phyloP scores from a whole-genome alignment of 2,329 filamentous ascomycete species.

The Botrytis galanthina region DNA sequence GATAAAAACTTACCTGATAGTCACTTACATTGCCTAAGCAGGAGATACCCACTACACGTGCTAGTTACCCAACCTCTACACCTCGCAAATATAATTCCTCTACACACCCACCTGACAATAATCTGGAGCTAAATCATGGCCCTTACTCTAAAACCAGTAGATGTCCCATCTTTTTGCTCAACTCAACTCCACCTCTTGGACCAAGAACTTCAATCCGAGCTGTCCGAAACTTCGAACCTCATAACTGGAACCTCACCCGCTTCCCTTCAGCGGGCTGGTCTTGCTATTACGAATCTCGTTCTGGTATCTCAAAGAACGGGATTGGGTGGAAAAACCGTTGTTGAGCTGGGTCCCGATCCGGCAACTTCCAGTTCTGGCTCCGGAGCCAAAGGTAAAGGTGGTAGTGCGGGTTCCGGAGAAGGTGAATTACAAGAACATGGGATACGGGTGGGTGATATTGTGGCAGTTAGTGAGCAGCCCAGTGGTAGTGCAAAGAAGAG shows the following conservation, averaged over 20 bases:
- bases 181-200: constrained; percentile 70
- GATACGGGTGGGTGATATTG: constrained; percentile 73
- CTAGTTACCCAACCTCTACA: background rate
- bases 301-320: constrained; percentile 79
- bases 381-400: constrained; percentile 12
- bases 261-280: constrained; percentile 70
- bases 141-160: constrained; percentile 45
- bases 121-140: constrained; percentile 16
- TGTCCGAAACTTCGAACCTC: constrained; percentile 65
- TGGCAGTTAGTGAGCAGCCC: constrained; percentile 72
- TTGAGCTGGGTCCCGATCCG: constrained; percentile 75
- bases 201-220: constrained; percentile 69
- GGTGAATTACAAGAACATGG: constrained; percentile 71
- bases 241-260: constrained; percentile 66
- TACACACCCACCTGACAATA: too few species aligned
- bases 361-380: constrained; percentile 47
- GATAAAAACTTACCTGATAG: background rate
- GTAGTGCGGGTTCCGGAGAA: constrained; percentile 42
- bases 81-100: background rate
- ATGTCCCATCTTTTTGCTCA: constrained; percentile 66
- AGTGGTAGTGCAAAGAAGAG: constrained; percentile 58
- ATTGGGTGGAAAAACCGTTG: constrained; percentile 82
- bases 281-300: constrained; percentile 73
- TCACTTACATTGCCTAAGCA: background rate
- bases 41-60: background rate